phyloP scores from a whole-genome alignment of 1,139 yeast genomes.

The Eremothecium sinecaudum region DNA sequence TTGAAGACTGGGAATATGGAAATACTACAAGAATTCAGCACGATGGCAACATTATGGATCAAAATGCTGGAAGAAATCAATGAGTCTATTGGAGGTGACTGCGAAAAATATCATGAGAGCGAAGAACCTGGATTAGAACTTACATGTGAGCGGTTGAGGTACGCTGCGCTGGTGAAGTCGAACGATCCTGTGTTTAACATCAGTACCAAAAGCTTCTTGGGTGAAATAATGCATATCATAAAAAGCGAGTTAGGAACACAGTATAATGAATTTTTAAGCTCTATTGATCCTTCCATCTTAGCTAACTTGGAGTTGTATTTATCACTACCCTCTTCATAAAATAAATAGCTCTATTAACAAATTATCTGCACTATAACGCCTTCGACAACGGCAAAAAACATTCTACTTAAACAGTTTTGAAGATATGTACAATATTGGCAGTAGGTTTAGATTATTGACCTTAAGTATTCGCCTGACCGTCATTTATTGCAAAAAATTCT shows the following conservation, averaged over 20 bases:
- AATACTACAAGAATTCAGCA: slow-evolving; percentile 30
- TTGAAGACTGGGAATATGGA: slow-evolving; percentile 30
- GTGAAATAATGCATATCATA: slow-evolving; percentile 26
- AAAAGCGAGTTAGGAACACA: slow-evolving; percentile 28
- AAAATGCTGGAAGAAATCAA: slow-evolving; percentile 65
- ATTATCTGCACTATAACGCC: too few species aligned
- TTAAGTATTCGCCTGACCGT: too few species aligned
- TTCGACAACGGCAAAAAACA: too few species aligned
- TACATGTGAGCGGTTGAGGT: slow-evolving; percentile 52
- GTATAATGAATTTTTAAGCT: slow-evolving; percentile 22
- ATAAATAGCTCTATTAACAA: too few species aligned
- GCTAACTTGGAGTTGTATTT: slow-evolving; percentile 32
- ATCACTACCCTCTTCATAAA: slow-evolving; percentile 6
- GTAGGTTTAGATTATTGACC: too few species aligned
- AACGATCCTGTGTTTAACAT: slow-evolving; percentile 53
- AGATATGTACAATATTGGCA: too few species aligned
- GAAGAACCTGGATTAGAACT: slow-evolving; percentile 31
- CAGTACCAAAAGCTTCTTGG: slow-evolving; percentile 36
- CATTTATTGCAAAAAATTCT: slow-evolving; percentile 24
- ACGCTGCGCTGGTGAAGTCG: slow-evolving; percentile 37
- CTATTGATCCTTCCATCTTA: slow-evolving; percentile 24
- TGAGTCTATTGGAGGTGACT: slow-evolving; percentile 49
- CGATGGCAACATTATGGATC: slow-evolving; percentile 46
- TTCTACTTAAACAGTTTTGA: too few species aligned
- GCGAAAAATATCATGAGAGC: slow-evolving; percentile 53